Base-by-base conservation (phyloP, 2,329 filamentous ascomycete genomes). In the Fusarium sp. region DNA sequence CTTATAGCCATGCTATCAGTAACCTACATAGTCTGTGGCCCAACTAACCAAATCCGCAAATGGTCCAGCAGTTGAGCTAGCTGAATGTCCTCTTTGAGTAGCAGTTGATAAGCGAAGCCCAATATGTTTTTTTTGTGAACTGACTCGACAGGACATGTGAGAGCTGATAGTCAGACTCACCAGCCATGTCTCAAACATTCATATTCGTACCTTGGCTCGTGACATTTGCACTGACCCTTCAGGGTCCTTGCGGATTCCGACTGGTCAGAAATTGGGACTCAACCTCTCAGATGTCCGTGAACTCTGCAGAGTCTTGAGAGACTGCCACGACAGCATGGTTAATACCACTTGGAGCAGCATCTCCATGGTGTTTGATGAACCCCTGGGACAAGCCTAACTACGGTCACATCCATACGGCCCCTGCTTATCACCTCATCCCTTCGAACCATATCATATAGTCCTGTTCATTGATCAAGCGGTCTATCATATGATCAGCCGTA, bases 291-390 rank as follows among this genome's bases (percentile, higher is more conserved):
- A 30, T 66, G 58, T 41, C 66, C 56, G 44, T 60, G 62, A 51
- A 58, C 58, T 74, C 51, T 56, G 48, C 45, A 69, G 51, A 56
- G 60, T 38, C 51, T 50, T 48, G 38, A 68, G 71, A 72, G 47
- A 48, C 64, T 74, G 71, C 67, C 71, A 74, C 71, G 71, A 74
- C 63, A 74, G 67, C 67, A 63, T 51, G 41, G 32, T 45, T 44
- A 35, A 69, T 74, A 60, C 50, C 18, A 54, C 54, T 63, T 36
- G 50, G 45, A 65, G 47, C 36, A 15, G 47, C 41, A 66, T 42
- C 36, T 36, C 28, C 11, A 28, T 45, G 45, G 30, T 42, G 44
- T 48, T 54, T 57, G 30, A 47, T n/a, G 24, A 65, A 60, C 26
- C 41, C 35, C 45, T 64, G 20, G 24, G 45, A 48, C 18, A 26